phyloP scores from a whole-genome alignment of 371 early-diverging fungal genomes.

The Apophysomyces sp. region DNA sequence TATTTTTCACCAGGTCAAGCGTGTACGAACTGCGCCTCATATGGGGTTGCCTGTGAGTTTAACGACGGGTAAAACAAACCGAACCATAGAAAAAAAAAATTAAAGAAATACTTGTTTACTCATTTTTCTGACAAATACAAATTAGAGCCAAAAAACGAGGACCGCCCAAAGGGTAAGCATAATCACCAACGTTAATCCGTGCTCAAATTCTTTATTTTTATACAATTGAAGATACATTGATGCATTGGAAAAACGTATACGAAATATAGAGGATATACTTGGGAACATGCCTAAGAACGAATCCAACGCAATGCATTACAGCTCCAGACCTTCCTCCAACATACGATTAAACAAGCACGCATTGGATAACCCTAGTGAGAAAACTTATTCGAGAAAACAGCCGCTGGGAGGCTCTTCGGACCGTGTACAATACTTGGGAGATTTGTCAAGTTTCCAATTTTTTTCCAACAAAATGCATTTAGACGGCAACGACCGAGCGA shows the following conservation, averaged over 20 bases:
- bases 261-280: slow-evolving; percentile 19
- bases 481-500: slow-evolving; percentile 14
- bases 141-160: slow-evolving; percentile 29
- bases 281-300: background rate
- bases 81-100: background rate
- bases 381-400: slow-evolving; percentile 9
- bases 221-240: slow-evolving; percentile 32
- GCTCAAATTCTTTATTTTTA: background rate
- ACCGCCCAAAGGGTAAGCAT: slow-evolving; percentile 31
- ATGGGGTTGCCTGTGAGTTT: slow-evolving; percentile 24
- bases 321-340: background rate
- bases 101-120: too few relatives aligned
- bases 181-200: background rate
- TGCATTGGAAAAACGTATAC: slow-evolving; percentile 37
- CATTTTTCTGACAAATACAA: background rate
- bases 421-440: slow-evolving; percentile 41
- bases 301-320: background rate
- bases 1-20: slow-evolving; percentile 22
- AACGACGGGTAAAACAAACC: background rate
- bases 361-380: slow-evolving; percentile 7
- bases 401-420: slow-evolving; percentile 27
- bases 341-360: background rate
- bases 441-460: slow-evolving; percentile 40
- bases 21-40: slow-evolving; percentile 33
- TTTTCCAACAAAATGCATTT: slow-evolving; percentile 41